Percentiles rank a stretch among this genome's conserved stretches.
These are phyloP conservation scores for Raffaelea ambrosiae DNA, from an alignment of 2,329 filamentous ascomycete species.

Conservation along the genomic window DNA sequence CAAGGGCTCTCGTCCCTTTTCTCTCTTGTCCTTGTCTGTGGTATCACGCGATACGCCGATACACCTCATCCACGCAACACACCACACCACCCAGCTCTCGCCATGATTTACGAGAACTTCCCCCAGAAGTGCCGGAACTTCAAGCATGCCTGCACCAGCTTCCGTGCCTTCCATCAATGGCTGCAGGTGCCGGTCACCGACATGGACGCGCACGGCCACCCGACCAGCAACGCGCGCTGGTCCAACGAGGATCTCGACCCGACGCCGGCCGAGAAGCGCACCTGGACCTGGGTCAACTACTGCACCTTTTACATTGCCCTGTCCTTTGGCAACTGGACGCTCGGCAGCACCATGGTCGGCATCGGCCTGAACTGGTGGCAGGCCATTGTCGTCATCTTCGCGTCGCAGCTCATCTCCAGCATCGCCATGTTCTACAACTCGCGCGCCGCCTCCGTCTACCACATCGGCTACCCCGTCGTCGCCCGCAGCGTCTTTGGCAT, in stretches of 20 bases:
- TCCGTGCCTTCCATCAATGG: conserved; percentile 5
- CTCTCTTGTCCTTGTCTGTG: no score
- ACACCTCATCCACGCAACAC: no score
- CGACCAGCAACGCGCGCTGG: conserved; percentile 2
- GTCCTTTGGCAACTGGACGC: conserved; percentile 32
- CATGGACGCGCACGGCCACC: conserved; percentile 8
- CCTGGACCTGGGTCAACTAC: conserved; percentile 31
- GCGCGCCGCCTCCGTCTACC: conserved; percentile 30
- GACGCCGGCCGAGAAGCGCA: conserved; percentile 26
- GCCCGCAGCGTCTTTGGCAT: conserved; percentile 29
- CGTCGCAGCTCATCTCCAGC: conserved; percentile 30
- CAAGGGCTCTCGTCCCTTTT: no score
- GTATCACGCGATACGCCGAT: no score
- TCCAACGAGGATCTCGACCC: conserved; percentile 24
- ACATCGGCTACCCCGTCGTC: conserved; percentile 25
- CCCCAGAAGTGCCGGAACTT: conserved; percentile 40
- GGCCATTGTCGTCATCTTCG: conserved; percentile 32
- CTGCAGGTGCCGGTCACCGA: conserved; percentile 3
- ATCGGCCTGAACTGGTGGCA: conserved; percentile 37
- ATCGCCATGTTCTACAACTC: conserved; percentile 36
- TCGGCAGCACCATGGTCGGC: conserved; percentile 26
- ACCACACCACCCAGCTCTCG: background rate
- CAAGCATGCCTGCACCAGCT: conserved; percentile 6
- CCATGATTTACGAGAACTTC: background rate
- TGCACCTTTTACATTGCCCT: conserved; percentile 29